phyloP scores from a whole-genome alignment of 176 grass and related monocot genomes.

The Thinopyrum elongatum region DNA sequence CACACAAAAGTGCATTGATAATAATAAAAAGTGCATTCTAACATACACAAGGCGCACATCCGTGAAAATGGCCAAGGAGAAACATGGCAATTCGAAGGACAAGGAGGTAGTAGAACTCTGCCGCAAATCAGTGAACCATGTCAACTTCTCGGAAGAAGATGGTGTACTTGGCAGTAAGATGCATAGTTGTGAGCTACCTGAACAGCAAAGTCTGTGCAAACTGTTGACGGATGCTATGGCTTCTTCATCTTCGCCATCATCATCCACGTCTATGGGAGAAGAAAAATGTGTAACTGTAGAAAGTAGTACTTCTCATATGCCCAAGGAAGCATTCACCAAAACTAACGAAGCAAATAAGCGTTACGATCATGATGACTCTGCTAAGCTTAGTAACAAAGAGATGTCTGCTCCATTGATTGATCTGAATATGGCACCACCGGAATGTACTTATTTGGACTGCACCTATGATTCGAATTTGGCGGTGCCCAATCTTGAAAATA shows the following conservation, averaged over 20 bases:
- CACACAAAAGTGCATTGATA: slow-evolving; percentile 18
- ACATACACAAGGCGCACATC: slow-evolving; percentile 46
- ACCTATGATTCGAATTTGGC: neutral
- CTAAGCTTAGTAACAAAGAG: slow-evolving; percentile 24
- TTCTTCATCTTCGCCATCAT: slow-evolving; percentile 41
- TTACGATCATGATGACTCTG: neutral
- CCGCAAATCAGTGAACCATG: slow-evolving; percentile 35
- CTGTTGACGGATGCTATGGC: slow-evolving; percentile 38
- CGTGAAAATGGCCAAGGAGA: slow-evolving; percentile 38
- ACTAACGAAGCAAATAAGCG: slow-evolving; percentile 4
- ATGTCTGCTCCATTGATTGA: slow-evolving; percentile 34
- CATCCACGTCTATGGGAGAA: slow-evolving; percentile 34
- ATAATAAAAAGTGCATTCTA: slow-evolving; percentile 39
- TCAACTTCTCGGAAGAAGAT: slow-evolving; percentile 32
- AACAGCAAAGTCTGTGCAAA: slow-evolving; percentile 32
- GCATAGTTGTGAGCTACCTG: neutral
- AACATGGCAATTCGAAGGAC: slow-evolving; percentile 19
- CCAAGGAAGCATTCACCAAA: neutral
- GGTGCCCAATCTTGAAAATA: slow-evolving; percentile 16
- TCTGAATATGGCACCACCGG: slow-evolving; percentile 37
- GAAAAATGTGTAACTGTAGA: slow-evolving; percentile 25
- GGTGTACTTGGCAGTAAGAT: slow-evolving; percentile 8
- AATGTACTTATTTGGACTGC: slow-evolving; percentile 24
- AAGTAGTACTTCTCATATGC: slow-evolving; percentile 28
- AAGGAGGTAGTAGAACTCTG: slow-evolving; percentile 39